Conservation (phyloP, 148 eudicot genomes). For the Chenopodium album region DNA sequence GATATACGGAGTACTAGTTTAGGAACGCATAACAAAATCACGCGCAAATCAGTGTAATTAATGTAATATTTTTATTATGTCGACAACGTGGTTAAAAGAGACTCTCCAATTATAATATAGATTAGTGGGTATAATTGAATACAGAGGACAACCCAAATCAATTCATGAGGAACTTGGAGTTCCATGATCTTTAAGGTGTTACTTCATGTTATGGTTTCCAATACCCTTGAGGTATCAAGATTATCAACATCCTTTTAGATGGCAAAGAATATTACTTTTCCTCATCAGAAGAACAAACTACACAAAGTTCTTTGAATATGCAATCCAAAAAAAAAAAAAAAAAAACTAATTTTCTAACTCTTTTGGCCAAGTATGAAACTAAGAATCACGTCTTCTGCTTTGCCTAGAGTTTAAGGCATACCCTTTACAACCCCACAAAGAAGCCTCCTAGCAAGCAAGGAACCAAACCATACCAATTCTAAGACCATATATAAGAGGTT, state of each 20-base stretch:
- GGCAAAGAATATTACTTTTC: constrained; percentile 29
- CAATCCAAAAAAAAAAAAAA: not conserved
- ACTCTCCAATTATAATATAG: too few relatives aligned
- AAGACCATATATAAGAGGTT: constrained; percentile 12
- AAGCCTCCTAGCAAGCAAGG: constrained; percentile 61
- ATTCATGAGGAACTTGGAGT: too few relatives aligned
- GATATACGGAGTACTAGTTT: too few relatives aligned
- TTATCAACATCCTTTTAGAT: constrained; percentile 12
- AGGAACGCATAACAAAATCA: too few relatives aligned
- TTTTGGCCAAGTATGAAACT: not conserved
- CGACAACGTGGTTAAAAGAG: too few relatives aligned
- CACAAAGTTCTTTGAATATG: constrained; percentile 17
- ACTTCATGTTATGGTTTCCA: not conserved
- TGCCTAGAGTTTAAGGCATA: constrained; percentile 49
- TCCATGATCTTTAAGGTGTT: not conserved
- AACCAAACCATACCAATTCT: constrained; percentile 27
- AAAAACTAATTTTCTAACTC: not conserved
- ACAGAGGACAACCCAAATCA: not conserved
- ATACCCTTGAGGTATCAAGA: constrained; percentile 3
- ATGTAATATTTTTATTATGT: too few relatives aligned
- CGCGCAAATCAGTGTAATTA: too few relatives aligned
- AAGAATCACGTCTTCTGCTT: constrained; percentile 39
- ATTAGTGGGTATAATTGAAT: not conserved
- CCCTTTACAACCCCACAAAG: constrained; percentile 50
- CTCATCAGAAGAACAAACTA: constrained; percentile 16